phyloP scores from a whole-genome alignment of 495 filamentous ascomycete species.

The Trichoderma erinaceum region DNA sequence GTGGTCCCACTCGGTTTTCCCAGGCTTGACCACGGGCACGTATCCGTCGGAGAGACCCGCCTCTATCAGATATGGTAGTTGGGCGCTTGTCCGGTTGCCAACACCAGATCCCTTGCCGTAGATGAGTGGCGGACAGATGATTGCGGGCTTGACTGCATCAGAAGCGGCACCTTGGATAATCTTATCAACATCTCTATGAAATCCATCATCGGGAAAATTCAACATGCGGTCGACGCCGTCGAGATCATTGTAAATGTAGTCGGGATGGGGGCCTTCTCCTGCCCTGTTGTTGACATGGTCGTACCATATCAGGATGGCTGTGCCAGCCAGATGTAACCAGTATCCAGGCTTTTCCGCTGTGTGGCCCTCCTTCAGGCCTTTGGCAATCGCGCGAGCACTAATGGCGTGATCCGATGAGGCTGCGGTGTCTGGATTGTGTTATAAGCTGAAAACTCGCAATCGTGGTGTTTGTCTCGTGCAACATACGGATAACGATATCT shows the following conservation, averaged over 20 bases:
- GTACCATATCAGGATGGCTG: slow-evolving; percentile 42
- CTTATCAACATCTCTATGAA: slow-evolving; percentile 44
- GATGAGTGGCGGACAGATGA: slow-evolving; percentile 74
- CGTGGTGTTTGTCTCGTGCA: neutral
- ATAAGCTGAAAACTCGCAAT: neutral
- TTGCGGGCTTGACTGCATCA: slow-evolving; percentile 55
- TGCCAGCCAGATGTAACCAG: slow-evolving; percentile 45
- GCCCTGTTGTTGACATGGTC: slow-evolving; percentile 32
- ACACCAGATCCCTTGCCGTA: slow-evolving; percentile 69
- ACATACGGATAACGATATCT: slow-evolving; percentile 61
- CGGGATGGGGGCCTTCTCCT: slow-evolving; percentile 37
- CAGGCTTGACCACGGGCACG: slow-evolving; percentile 57
- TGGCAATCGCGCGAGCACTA: slow-evolving; percentile 39
- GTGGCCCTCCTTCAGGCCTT: slow-evolving; percentile 39
- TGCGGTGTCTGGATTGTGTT: slow-evolving; percentile 35
- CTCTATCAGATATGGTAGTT: slow-evolving; percentile 54
- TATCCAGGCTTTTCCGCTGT: slow-evolving; percentile 41
- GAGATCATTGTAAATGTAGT: slow-evolving; percentile 33
- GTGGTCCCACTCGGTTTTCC: slow-evolving; percentile 65
- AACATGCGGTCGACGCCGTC: slow-evolving; percentile 31
- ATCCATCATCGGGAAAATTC: slow-evolving; percentile 33
- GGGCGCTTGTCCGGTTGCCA: slow-evolving; percentile 59
- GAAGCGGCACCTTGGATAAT: slow-evolving; percentile 36
- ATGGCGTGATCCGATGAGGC: slow-evolving; percentile 40
- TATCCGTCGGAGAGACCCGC: slow-evolving; percentile 54